Evolutionary conservation across 148 eudicot genomes (phyloP).

Genomic region (Vaccinium corymbosum): DNA sequence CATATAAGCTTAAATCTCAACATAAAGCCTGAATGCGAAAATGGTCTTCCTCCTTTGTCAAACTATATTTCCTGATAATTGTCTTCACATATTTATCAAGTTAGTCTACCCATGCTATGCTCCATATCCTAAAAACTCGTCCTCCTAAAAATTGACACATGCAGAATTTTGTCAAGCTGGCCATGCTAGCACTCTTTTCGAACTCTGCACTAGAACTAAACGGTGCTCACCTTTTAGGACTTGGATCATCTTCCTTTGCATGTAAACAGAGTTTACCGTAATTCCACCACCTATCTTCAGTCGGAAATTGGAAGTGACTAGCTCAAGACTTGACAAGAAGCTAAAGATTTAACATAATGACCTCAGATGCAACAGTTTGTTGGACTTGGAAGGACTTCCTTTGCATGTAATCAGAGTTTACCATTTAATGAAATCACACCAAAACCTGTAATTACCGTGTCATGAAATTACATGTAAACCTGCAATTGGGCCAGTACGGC

Average conservation of each 20-base stretch:
- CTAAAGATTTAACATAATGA: not conserved
- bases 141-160: not conserved
- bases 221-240: not conserved
- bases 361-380: not conserved
- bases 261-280: too few species aligned
- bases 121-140: not conserved
- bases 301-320: not conserved
- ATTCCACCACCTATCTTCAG: not conserved
- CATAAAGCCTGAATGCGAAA: not conserved
- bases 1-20: not conserved
- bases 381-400: not conserved
- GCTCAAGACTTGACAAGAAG: not conserved
- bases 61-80: not conserved
- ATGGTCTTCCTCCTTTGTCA: not conserved
- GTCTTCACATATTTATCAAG: not conserved
- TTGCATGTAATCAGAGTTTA: not conserved
- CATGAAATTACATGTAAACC: not conserved
- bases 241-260: too few species aligned
- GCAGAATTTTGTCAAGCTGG: not conserved
- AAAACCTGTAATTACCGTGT: not conserved
- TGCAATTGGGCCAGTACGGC: not conserved
- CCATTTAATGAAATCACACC: not conserved
- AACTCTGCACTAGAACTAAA: not conserved
- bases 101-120: not conserved
- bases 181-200: not conserved